phyloP scores from a whole-genome alignment of 2,329 filamentous ascomycete genomes.

The Diaporthe sp. region DNA sequence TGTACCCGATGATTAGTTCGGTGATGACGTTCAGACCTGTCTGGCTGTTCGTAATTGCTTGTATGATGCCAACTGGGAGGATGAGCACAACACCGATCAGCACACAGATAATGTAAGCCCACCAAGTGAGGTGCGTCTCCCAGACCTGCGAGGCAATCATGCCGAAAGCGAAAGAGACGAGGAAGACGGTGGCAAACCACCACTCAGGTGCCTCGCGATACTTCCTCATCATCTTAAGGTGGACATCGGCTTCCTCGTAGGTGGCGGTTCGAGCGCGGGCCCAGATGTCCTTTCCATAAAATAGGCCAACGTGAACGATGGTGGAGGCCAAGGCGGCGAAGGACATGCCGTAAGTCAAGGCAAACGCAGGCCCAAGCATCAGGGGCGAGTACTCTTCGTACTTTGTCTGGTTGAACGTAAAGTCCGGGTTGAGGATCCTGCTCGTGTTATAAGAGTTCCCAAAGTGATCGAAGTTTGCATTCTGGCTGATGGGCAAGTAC shows the following conservation, averaged over 20 bases:
- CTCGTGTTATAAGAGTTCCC: conserved; percentile 61
- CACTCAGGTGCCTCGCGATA: conserved; percentile 69
- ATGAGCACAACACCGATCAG: conserved; percentile 57
- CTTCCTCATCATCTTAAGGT: conserved; percentile 68
- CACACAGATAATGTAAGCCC: conserved; percentile 58
- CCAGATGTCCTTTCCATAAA: conserved; percentile 57
- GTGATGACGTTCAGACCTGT: conserved; percentile 64
- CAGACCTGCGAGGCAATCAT: conserved; percentile 54
- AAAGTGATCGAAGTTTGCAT: conserved; percentile 66
- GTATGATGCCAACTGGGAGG: conserved; percentile 61
- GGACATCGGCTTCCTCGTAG: conserved; percentile 63
- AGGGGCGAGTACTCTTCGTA: conserved; percentile 64
- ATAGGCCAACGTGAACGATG: conserved; percentile 65
- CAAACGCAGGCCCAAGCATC: conserved; percentile 68
- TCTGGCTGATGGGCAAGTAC: conserved; percentile 65
- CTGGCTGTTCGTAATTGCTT: conserved; percentile 64
- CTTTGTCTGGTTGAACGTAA: conserved; percentile 58
- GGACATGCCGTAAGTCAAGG: conserved; percentile 68
- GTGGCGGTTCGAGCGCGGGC: conserved; percentile 49
- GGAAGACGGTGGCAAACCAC: conserved; percentile 67
- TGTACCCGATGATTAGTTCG: conserved; percentile 64
- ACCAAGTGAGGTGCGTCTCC: conserved; percentile 60
- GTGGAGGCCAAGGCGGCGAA: conserved; percentile 70
- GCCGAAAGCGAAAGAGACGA: conserved; percentile 64
- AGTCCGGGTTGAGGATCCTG: conserved; percentile 58